A percentile compares a stretch with the other conserved stretches of the same genome.
These are phyloP conservation scores for Sclerotiophoma versabilis DNA, from an alignment of 2,329 filamentous ascomycete genomes.

Conservation along the genomic window DNA sequence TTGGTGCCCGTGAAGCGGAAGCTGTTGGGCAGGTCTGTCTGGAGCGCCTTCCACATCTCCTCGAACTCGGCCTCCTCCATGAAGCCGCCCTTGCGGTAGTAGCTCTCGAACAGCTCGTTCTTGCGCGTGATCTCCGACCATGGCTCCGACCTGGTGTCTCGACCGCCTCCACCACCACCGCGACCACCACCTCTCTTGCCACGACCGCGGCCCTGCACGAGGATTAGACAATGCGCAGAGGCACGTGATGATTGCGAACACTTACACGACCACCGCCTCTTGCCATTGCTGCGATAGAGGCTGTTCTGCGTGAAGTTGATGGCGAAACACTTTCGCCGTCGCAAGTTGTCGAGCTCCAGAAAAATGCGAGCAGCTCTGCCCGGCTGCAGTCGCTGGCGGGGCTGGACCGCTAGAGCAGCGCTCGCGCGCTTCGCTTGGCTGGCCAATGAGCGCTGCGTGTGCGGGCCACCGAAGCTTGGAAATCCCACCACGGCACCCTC, in stretches of 20 bases:
- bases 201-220: slow-evolving; percentile 39
- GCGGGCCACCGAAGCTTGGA: slow-evolving; percentile 20
- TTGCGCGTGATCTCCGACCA: slow-evolving; percentile 71
- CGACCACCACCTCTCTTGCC: slow-evolving; percentile 41
- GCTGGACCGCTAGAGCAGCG: background rate
- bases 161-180: slow-evolving; percentile 36
- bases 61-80: slow-evolving; percentile 79
- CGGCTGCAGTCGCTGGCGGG: background rate
- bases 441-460: slow-evolving; percentile 22
- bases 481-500: too few species aligned
- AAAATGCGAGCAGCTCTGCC: slow-evolving; percentile 32
- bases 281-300: slow-evolving; percentile 33
- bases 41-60: slow-evolving; percentile 83
- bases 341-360: slow-evolving; percentile 32
- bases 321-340: slow-evolving; percentile 24
- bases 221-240: slow-evolving; percentile 20
- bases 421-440: background rate
- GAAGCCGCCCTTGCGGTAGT: slow-evolving; percentile 76
- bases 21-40: slow-evolving; percentile 90
- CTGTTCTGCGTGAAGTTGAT: slow-evolving; percentile 15
- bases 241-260: slow-evolving; percentile 13
- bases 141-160: slow-evolving; percentile 42
- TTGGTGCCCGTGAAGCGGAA: slow-evolving; percentile 97
- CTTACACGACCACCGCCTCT: slow-evolving; percentile 39
- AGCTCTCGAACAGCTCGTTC: slow-evolving; percentile 85